Evolutionary conservation across 1,284 basidiomycete genomes (phyloP).

Genomic region (Rhodotorula sp.): DNA sequence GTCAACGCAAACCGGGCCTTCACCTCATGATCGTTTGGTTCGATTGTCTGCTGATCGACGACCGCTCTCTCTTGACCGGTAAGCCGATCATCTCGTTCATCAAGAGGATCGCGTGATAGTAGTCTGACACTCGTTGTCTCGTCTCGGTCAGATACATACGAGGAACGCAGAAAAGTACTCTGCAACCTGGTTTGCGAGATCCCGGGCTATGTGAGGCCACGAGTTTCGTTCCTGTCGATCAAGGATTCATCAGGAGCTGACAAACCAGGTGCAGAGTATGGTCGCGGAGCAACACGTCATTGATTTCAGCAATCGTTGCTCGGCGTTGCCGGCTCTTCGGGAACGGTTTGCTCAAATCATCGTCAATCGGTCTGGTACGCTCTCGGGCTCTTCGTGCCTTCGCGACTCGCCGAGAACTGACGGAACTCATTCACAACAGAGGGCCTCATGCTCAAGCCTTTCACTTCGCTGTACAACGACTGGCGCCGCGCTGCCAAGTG

Average conservation of each 20-base stretch:
- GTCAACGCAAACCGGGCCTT: conserved; percentile 45
- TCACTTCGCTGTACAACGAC: conserved; percentile 65
- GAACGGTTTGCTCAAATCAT: conserved; percentile 36
- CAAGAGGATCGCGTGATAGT: no score
- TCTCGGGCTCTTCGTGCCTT: not conserved
- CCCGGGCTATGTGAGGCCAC: no score
- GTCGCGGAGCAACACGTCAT: conserved; percentile 59
- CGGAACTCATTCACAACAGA: conserved; percentile 45
- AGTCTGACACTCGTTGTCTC: not conserved
- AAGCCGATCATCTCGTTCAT: not conserved
- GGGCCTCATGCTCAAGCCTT: conserved; percentile 73
- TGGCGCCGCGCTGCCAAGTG: conserved; percentile 57
- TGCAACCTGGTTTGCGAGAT: no score
- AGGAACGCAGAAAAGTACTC: conserved; percentile 54
- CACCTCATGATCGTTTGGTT: conserved; percentile 74
- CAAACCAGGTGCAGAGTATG: conserved; percentile 49
- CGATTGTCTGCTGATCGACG: conserved; percentile 69
- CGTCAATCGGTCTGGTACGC: conserved; percentile 6
- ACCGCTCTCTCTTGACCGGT: conserved; percentile 57
- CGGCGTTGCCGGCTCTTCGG: conserved; percentile 28
- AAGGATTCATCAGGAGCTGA: no score
- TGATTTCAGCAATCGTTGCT: conserved; percentile 44
- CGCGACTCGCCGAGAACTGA: not conserved
- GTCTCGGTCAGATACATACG: conserved; percentile 54
- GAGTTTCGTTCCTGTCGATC: no score